Conservation (phyloP, 441 rosid genomes). For the Syzygium malaccense region DNA sequence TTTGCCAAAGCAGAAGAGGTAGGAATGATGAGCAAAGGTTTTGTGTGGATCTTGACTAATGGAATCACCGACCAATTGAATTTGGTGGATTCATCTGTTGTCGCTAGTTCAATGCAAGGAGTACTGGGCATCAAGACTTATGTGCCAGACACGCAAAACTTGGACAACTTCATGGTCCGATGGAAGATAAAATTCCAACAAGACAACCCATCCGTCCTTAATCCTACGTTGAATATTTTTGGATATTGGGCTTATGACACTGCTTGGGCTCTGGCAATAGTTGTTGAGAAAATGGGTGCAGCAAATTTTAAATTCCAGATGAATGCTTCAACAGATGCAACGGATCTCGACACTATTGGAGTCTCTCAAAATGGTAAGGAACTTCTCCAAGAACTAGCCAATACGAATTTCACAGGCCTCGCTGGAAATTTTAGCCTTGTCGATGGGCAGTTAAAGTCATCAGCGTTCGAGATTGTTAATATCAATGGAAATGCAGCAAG, state of each 20-base stretch:
- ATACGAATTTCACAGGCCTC: constrained; percentile 33
- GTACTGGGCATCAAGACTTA: constrained; percentile 37
- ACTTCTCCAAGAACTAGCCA: constrained; percentile 21
- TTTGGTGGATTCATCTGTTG: neutral
- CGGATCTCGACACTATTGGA: constrained; percentile 37
- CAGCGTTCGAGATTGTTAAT: constrained; percentile 36
- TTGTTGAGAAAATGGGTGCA: constrained; percentile 39
- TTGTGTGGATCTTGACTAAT: constrained; percentile 55
- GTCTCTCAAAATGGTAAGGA: constrained; percentile 33
- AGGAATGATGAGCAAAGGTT: constrained; percentile 48
- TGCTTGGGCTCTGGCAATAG: constrained; percentile 38
- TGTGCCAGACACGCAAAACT: constrained; percentile 17
- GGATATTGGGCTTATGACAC: constrained; percentile 66
- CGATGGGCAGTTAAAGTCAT: constrained; percentile 30
- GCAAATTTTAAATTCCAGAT: constrained; percentile 10
- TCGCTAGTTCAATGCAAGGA: constrained; percentile 37
- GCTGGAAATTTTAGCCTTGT: constrained; percentile 32
- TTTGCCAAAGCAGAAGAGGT: constrained; percentile 38
- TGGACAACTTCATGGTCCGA: constrained; percentile 14
- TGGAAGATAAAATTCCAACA: constrained; percentile 29
- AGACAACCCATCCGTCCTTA: constrained; percentile 12
- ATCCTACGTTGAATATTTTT: constrained; percentile 16
- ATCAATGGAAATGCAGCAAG: constrained; percentile 23
- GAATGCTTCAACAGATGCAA: constrained; percentile 5
- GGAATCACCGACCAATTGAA: constrained; percentile 19